phyloP scores from a whole-genome alignment of 495 filamentous ascomycete genomes.

The Pseudoneurospora amorphoporcata region DNA sequence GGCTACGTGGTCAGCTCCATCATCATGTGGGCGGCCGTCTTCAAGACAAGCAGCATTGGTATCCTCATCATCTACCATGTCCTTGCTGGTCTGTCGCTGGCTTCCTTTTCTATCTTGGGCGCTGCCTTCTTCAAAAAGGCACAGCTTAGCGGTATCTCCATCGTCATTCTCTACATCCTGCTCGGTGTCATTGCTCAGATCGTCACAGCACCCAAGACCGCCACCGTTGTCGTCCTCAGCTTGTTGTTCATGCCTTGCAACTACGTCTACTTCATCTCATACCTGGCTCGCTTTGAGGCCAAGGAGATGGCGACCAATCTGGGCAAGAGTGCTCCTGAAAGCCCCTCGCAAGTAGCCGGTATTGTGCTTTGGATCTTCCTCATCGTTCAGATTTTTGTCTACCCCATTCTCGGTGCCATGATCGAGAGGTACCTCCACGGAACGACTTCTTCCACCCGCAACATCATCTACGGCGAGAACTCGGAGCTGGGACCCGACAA shows the following conservation, averaged over 20 bases:
- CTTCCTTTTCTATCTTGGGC: constrained; percentile 59
- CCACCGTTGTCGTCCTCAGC: constrained; percentile 49
- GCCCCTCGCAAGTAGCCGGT: constrained; percentile 51
- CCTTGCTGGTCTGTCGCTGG: constrained; percentile 52
- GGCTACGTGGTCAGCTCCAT: constrained; percentile 60
- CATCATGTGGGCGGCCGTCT: constrained; percentile 52
- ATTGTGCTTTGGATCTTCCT: constrained; percentile 60
- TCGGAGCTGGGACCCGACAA: constrained; percentile 27
- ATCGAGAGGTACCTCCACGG: constrained; percentile 69
- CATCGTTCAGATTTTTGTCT: constrained; percentile 61
- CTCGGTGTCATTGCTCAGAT: constrained; percentile 63
- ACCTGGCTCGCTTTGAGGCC: constrained; percentile 58
- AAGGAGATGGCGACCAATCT: constrained; percentile 45
- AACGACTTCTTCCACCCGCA: constrained; percentile 52
- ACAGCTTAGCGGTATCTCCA: constrained; percentile 63
- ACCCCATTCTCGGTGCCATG: constrained; percentile 57
- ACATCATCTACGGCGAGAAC: constrained; percentile 33
- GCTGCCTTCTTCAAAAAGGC: constrained; percentile 67
- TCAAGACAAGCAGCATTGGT: constrained; percentile 45
- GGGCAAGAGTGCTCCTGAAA: constrained; percentile 43
- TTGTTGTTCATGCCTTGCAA: constrained; percentile 69
- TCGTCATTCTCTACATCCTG: constrained; percentile 53
- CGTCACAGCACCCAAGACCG: constrained; percentile 43
- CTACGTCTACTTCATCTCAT: constrained; percentile 60
- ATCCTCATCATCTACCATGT: constrained; percentile 55